Evolutionary conservation across 108 stramenopile genomes (phyloP), one percentile per base, ranked within the genome.

Genomic region (Pelagomonas calceolata): DNA sequence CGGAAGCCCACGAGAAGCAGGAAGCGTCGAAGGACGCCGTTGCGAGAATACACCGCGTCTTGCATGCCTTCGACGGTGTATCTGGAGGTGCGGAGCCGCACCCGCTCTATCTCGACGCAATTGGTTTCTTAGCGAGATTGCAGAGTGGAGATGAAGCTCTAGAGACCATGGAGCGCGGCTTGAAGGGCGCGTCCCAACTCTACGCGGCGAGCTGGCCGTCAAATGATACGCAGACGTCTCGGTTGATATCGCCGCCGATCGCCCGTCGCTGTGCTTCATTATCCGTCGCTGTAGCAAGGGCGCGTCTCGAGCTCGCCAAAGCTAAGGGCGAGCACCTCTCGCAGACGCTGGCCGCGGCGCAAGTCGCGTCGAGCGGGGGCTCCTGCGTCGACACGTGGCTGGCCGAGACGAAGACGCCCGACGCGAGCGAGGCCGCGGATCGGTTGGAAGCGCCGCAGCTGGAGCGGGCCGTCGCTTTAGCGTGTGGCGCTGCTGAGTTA

Each of bases 391-490:
- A 60, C 21, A 1, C 3, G 21, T 60, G 51, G 51, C 51, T 60
- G 21, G 51, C 51, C 21, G 26, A 60, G 51, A 60, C 51, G 51
- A 26, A 60, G 51, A 17, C 51, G 21, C 21, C 26, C 21, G 51
- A 60, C 51, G 10, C 7, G 21, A 26, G 21, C 51, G 14, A 17
- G 51, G 7, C 21, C 21, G 14, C 51, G 21, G 26, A 60, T 26
- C 21, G 29, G 21, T 12, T 60, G 3, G 51, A 60, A 26, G 21
- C 29, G 21, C 51, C 51, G 21, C 51, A 60, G 21, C 1, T 17
- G 16, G 74, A 76, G 34, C 45, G 65, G 21, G 75, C 75, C 0
- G 69, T 76, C 34, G 30, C 64, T n/a, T 31, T 36, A 33, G 75
- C 75, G 7, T 35, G 44, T 31, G 37, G 64, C 30, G 75, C 75